A percentile compares a stretch with the other conserved stretches of the same genome.
These are phyloP conservation scores for Xylariaceae sp. DNA, from an alignment of 2,329 filamentous ascomycete species.

Conservation along the genomic window DNA sequence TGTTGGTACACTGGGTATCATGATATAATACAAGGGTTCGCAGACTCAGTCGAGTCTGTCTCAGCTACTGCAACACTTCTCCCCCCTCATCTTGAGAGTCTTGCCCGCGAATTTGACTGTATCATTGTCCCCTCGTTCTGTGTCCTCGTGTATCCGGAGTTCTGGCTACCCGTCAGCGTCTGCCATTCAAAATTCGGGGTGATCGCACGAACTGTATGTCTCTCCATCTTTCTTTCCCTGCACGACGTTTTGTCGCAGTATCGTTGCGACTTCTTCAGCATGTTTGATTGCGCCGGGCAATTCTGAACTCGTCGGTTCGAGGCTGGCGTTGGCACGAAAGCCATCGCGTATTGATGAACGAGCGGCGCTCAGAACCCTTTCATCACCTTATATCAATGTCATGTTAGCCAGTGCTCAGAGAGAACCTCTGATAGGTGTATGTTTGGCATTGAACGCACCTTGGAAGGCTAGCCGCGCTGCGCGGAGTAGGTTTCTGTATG, in stretches of 20 bases:
- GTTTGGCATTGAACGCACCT: conserved; percentile 57
- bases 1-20: conserved; percentile 38
- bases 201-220: conserved; percentile 63
- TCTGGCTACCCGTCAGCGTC: conserved; percentile 55
- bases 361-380: conserved; percentile 70
- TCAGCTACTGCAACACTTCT: conserved; percentile 36
- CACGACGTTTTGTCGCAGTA: conserved; percentile 84
- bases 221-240: conserved; percentile 70
- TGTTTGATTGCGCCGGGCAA: conserved; percentile 72
- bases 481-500: conserved; percentile 82
- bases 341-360: conserved; percentile 72
- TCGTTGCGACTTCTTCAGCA: conserved; percentile 80
- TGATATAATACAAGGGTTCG: conserved; percentile 36
- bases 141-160: conserved; percentile 87
- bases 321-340: conserved; percentile 71
- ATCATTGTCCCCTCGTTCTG: conserved; percentile 92
- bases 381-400: conserved; percentile 65
- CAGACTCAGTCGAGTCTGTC: conserved; percentile 3
- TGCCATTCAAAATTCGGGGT: neutral
- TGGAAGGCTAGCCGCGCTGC: conserved; percentile 83
- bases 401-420: neutral
- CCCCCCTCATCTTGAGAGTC: conserved; percentile 35
- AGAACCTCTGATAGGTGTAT: neutral
- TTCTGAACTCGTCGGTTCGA: conserved; percentile 64
- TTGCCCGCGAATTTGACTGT: conserved; percentile 71